Conservation (phyloP, 176 grass and related monocot species). For the Aegilops speltoides region DNA sequence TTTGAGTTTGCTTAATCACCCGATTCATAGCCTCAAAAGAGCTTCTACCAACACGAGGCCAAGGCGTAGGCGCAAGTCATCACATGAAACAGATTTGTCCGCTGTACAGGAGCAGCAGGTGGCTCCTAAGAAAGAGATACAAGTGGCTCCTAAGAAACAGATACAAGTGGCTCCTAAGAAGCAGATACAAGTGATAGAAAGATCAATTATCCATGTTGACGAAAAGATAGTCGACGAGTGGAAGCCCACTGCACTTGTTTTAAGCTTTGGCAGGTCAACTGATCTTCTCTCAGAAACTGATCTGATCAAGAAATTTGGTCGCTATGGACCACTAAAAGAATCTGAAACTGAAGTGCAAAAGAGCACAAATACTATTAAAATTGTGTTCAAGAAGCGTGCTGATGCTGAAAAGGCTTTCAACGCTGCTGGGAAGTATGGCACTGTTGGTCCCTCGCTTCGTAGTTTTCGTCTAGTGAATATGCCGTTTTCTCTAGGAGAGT, state of each 20-base stretch:
- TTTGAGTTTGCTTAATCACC: slow-evolving; percentile 73
- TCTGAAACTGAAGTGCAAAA: slow-evolving; percentile 62
- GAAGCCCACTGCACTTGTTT: slow-evolving; percentile 87
- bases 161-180: slow-evolving; percentile 56
- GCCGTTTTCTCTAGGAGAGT: slow-evolving; percentile 34
- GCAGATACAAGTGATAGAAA: slow-evolving; percentile 54
- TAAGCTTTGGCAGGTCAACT: slow-evolving; percentile 74
- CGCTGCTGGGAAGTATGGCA: slow-evolving; percentile 64
- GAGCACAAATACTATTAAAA: slow-evolving; percentile 55
- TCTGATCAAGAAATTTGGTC: slow-evolving; percentile 79
- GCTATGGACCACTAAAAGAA: slow-evolving; percentile 87
- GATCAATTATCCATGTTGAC: slow-evolving; percentile 84
- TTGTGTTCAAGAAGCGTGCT: slow-evolving; percentile 79
- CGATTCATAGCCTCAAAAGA: slow-evolving; percentile 42
- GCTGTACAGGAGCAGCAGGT: slow-evolving; percentile 32
- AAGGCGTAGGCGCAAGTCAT: slow-evolving; percentile 49
- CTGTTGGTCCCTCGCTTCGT: slow-evolving; percentile 80
- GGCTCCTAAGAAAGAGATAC: slow-evolving; percentile 59
- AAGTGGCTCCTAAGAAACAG: slow-evolving; percentile 59
- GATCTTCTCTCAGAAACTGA: slow-evolving; percentile 65
- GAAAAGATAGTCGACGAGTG: slow-evolving; percentile 81
- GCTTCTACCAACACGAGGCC: slow-evolving; percentile 37
- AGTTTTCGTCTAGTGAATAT: slow-evolving; percentile 84
- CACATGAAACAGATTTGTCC: slow-evolving; percentile 19
- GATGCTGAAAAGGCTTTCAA: slow-evolving; percentile 97